These are phyloP conservation scores for Erysimum pusillum DNA, from an alignment of 441 rosid species.

Conservation along the genomic window DNA sequence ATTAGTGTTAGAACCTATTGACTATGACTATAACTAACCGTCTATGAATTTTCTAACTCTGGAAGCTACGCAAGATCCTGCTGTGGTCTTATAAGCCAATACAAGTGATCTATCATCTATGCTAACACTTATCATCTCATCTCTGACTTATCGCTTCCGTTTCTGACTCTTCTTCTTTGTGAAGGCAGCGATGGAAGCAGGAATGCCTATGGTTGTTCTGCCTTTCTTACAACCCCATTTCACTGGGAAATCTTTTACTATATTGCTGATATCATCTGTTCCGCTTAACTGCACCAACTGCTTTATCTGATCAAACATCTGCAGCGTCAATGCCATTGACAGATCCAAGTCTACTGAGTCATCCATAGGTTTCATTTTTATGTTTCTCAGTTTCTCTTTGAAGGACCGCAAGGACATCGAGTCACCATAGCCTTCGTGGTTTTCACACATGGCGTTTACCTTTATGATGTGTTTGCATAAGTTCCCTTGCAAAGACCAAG, in stretches of 20 bases:
- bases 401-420: conserved; percentile 79
- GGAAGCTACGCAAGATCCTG: conserved; percentile 10
- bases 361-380: conserved; percentile 75
- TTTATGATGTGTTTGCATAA: conserved; percentile 94
- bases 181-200: conserved; percentile 60
- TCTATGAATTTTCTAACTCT: conserved; percentile 32
- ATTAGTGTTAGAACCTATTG: conserved; percentile 6
- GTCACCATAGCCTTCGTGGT: conserved; percentile 51
- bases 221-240: conserved; percentile 83
- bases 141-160: conserved; percentile 44
- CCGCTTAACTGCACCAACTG: conserved; percentile 69
- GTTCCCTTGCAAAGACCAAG: conserved; percentile 94
- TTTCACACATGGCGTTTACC: conserved; percentile 75
- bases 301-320: conserved; percentile 80
- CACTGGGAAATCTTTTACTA: conserved; percentile 71
- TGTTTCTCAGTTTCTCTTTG: conserved; percentile 56
- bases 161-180: conserved; percentile 39
- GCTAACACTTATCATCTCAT: conserved; percentile 36
- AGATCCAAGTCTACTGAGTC: conserved; percentile 73
- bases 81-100: no score
- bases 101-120: conserved; percentile 19
- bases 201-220: conserved; percentile 80
- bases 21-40: conserved; percentile 21
- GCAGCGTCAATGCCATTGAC: conserved; percentile 75
- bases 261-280: conserved; percentile 60